phyloP scores from a whole-genome alignment of 805 yeast genomes.

The Lipomyces yamadae region DNA sequence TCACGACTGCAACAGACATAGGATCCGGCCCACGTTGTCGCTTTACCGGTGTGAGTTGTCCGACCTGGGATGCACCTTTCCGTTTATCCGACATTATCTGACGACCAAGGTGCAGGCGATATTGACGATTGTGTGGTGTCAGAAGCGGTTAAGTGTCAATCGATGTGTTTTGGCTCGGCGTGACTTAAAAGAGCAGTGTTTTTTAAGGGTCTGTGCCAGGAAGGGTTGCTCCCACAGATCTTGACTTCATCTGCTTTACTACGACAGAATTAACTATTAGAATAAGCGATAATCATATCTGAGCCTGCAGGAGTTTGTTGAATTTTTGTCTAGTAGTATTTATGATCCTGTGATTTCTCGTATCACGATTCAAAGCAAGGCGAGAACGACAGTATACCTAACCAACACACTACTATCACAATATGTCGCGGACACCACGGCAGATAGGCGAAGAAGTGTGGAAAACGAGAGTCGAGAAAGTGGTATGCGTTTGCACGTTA shows the following conservation, averaged over 20 bases:
- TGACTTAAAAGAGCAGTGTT: no score
- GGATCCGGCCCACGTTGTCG: constrained; percentile 18
- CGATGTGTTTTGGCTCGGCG: no score
- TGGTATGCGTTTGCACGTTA: constrained; percentile 54
- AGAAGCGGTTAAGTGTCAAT: no score
- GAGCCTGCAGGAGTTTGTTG: not conserved
- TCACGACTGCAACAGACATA: constrained; percentile 35
- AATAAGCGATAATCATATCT: not conserved
- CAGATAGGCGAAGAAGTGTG: constrained; percentile 85
- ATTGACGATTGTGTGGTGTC: not conserved
- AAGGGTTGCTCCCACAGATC: no score
- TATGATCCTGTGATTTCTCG: not conserved
- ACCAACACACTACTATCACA: not conserved
- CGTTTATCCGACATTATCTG: constrained; percentile 28
- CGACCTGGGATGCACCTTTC: constrained; percentile 23
- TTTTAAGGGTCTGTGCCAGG: no score
- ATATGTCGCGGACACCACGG: constrained; percentile 47
- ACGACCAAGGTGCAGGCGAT: not conserved
- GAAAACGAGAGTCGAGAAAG: constrained; percentile 85
- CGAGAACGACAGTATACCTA: not conserved
- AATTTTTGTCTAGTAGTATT: not conserved
- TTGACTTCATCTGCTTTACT: not conserved
- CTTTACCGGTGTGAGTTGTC: constrained; percentile 8
- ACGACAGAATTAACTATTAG: not conserved
- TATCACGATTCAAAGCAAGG: not conserved